These are phyloP conservation scores for Pseudohalonectria lignicola DNA, from an alignment of 2,329 filamentous ascomycete genomes.

Conservation along the genomic window DNA sequence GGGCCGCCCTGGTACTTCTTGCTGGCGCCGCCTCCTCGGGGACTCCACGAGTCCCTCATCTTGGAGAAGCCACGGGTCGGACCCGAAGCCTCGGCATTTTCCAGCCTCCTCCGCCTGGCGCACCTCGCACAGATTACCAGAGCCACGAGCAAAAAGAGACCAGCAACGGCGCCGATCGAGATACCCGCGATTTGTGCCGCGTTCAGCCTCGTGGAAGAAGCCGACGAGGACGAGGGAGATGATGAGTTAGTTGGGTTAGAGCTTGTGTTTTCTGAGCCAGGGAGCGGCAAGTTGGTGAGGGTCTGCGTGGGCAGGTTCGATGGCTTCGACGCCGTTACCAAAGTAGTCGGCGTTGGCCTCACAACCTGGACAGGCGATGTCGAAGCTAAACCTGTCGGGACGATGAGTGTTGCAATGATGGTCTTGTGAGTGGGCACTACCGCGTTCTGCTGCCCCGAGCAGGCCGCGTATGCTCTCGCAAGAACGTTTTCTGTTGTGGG, in stretches of 20 bases:
- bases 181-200: conserved; percentile 46
- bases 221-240: background rate
- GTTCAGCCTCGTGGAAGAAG: conserved; percentile 11
- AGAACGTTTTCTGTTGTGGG: conserved; percentile 12
- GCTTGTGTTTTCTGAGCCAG: background rate
- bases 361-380: conserved; percentile 21
- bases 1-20: conserved; percentile 4
- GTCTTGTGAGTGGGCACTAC: conserved; percentile 45
- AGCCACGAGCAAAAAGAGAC: conserved; percentile 33
- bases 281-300: conserved; percentile 1
- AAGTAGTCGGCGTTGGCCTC: conserved; percentile 6
- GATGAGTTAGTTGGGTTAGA: background rate
- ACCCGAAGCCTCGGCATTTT: conserved; percentile 22
- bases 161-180: conserved; percentile 39
- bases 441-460: conserved; percentile 35
- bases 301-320: too few species aligned
- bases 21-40: conserved; percentile 12
- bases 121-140: conserved; percentile 33
- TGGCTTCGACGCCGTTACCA: conserved; percentile 4
- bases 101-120: conserved; percentile 23
- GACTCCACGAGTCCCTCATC: conserved; percentile 22
- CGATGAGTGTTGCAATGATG: conserved; percentile 44
- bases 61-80: conserved; percentile 24
- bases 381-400: conserved; percentile 16
- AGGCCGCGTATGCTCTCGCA: conserved; percentile 47